Evolutionary conservation across 148 eudicot species (phyloP), one percentile per base, ranked within the genome.

Genomic region (Vaccinium corymbosum): DNA sequence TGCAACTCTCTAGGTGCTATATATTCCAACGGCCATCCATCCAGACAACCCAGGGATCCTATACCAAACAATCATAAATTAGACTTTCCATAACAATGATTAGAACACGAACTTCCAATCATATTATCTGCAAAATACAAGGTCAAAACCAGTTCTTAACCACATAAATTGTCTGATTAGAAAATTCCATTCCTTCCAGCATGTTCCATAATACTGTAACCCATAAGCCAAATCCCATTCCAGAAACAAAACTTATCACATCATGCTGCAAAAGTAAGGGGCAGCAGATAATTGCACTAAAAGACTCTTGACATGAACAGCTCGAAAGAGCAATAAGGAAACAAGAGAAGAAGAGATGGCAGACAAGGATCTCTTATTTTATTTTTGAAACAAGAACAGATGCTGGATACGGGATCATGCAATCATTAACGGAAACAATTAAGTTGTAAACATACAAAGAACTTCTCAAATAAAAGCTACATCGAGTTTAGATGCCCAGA

Each of bases 21-120:
- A 15, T 6, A 51, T 55, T 3, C 68, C 0, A 62, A n/a, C 3
- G 4, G n/a, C 80, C 51, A 27, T 78, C 62, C 49, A 27, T 51
- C 80, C 61, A 12, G 22, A 78, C 35, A 17, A 56, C 80, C 80
- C 14, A 56, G 80, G 62, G 20, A 51, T 35, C 80, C 80, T 78
- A 78, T 14, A 78, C 80, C 46, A 51, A 52, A 53, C 10, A 53
- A 56, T 52, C 11, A 15, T 1, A 78, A 78, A 78, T 27, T 52
- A 27, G 57, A 55, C 17, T 27, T 16, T 51, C 19, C 0, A 49
- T 22, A 51, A 77, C 19, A 49, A 76, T 19, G 20, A n/a, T 49
- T n/a, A n/a, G 19, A 48, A 76, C 80, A 22, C 17, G 0, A 20
- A 49, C 22, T 1, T 10, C 11, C 15, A 48, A 77, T 25, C 13